Evolutionary conservation across 495 filamentous ascomycete species (phyloP).

Genomic region (Astrocystis sublimbata): DNA sequence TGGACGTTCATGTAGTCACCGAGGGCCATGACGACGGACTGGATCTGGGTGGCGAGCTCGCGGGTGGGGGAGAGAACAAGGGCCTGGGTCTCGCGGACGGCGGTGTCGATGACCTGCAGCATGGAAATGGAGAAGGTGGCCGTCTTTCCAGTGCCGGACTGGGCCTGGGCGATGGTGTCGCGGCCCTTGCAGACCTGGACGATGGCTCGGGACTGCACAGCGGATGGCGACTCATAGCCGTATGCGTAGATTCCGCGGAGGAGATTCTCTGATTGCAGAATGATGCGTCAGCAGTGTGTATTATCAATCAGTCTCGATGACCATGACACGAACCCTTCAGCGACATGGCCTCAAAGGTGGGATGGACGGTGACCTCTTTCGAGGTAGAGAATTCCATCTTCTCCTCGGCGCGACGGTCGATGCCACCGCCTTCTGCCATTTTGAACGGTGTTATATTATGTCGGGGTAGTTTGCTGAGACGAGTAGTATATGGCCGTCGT

Average conservation of each 20-base stretch:
- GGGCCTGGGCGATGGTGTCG: conserved; percentile 98
- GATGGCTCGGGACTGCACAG: conserved; percentile 95
- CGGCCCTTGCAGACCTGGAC: conserved; percentile 98
- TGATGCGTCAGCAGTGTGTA: neutral
- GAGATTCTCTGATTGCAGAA: conserved; percentile 66
- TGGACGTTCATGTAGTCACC: conserved; percentile 99
- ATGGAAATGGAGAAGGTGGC: conserved; percentile 98
- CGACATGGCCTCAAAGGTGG: conserved; percentile 58
- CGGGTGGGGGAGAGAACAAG: conserved; percentile 97
- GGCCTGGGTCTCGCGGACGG: conserved; percentile 84
- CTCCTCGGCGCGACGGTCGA: conserved; percentile 93
- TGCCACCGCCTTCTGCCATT: conserved; percentile 83
- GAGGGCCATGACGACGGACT: conserved; percentile 94
- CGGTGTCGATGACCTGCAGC: conserved; percentile 88
- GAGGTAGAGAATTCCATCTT: conserved; percentile 97
- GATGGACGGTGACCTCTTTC: conserved; percentile 89
- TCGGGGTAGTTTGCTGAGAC: neutral
- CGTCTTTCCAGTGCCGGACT: conserved; percentile 98
- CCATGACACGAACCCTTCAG: conserved; percentile 62
- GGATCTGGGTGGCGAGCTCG: conserved; percentile 97
- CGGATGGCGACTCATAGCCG: conserved; percentile 95
- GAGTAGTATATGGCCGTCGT: neutral
- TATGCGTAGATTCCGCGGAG: conserved; percentile 98
- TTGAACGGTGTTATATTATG: conserved; percentile 1
- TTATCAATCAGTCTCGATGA: neutral